A percentile compares a stretch with the other conserved stretches of the same genome.
Conservation (phyloP, 139 green algal species). For the Closterium sp. region DNA sequence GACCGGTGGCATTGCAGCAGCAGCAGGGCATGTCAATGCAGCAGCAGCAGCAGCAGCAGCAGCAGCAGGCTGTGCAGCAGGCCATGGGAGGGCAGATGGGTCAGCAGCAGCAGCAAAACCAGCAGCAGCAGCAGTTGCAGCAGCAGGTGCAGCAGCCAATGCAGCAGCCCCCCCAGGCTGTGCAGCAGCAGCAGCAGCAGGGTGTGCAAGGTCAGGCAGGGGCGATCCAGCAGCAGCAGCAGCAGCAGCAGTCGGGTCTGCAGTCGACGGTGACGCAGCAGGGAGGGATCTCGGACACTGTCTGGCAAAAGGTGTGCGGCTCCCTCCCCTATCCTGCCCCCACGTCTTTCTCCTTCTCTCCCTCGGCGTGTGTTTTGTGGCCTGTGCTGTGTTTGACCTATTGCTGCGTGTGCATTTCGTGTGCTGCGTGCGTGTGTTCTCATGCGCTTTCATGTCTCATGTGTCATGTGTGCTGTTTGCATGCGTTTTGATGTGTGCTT, state of each 20-base stretch:
- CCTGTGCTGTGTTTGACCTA: too few relatives aligned
- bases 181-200: neutral
- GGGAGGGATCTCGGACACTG: neutral
- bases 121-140: slow-evolving; percentile 3
- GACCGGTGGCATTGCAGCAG: neutral
- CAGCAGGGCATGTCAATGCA: slow-evolving; percentile 10
- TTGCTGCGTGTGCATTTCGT: too few relatives aligned
- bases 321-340: neutral
- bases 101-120: slow-evolving; percentile 6
- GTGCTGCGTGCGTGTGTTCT: too few relatives aligned
- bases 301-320: slow-evolving; percentile 15
- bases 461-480: too few relatives aligned
- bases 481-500: too few relatives aligned
- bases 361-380: too few relatives aligned
- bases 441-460: too few relatives aligned
- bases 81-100: neutral
- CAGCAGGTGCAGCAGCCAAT: neutral
- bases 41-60: slow-evolving; percentile 8
- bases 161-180: neutral
- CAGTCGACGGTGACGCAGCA: neutral
- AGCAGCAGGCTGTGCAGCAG: slow-evolving; percentile 14
- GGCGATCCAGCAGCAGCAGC: slow-evolving; percentile 1
- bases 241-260: slow-evolving; percentile 6
- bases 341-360: too few relatives aligned
- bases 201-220: neutral